A percentile compares a stretch with the other conserved stretches of the same genome.
These are phyloP conservation scores for Aspergillus piperis DNA, from an alignment of 2,329 filamentous ascomycete species.

Conservation along the genomic window DNA sequence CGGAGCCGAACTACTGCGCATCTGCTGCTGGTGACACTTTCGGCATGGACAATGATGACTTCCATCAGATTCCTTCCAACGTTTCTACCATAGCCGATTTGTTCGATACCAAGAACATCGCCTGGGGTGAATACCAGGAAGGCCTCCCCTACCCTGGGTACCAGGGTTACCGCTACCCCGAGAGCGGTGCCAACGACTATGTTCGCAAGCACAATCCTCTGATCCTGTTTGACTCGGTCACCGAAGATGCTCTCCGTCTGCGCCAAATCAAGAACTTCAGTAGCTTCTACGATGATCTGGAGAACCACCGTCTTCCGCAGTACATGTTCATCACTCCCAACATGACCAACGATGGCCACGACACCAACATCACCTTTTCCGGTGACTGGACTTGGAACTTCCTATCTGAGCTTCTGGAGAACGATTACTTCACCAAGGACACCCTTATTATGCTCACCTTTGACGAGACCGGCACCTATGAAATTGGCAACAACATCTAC, in stretches of 20 bases:
- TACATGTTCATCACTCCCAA: constrained; percentile 59
- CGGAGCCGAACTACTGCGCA: constrained; percentile 74
- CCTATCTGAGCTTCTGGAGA: constrained; percentile 67
- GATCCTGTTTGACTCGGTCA: constrained; percentile 67
- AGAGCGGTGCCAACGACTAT: constrained; percentile 70
- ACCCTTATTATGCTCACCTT: constrained; percentile 81
- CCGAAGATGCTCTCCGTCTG: constrained; percentile 59
- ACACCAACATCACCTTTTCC: constrained; percentile 68
- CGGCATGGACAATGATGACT: constrained; percentile 68
- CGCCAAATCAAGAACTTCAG: constrained; percentile 73
- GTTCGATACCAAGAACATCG: constrained; percentile 64
- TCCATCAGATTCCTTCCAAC: constrained; percentile 60
- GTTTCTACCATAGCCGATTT: constrained; percentile 69
- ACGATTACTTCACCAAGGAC: constrained; percentile 72
- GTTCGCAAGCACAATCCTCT: constrained; percentile 77
- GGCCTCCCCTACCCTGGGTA: constrained; percentile 75
- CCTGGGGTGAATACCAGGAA: constrained; percentile 75
- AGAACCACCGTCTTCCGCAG: constrained; percentile 66
- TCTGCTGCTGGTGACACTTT: constrained; percentile 71
- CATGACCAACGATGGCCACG: constrained; percentile 70
- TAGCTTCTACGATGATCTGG: constrained; percentile 68
- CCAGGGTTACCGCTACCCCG: constrained; percentile 61
- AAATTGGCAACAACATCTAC: constrained; percentile 67
- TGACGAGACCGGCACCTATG: constrained; percentile 76
- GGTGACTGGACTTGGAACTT: constrained; percentile 69